Percentiles rank a stretch among this genome's conserved stretches.
Conservation (phyloP, 495 filamentous ascomycete species). For the Aspergillus coremiiformis region DNA sequence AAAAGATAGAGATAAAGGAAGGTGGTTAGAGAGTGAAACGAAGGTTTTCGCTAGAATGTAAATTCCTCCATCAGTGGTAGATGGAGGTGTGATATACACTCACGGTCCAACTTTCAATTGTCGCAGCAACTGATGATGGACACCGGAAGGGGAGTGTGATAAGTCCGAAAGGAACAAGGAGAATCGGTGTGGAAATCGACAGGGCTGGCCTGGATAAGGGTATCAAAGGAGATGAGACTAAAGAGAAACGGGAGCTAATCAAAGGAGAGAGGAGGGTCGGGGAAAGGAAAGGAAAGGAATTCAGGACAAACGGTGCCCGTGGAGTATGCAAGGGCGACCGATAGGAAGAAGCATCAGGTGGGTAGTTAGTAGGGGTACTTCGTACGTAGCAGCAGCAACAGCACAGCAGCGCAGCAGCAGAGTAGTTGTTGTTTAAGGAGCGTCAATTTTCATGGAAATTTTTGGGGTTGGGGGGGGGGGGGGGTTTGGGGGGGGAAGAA, state of each 20-base stretch:
- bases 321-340: not conserved
- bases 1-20: not conserved
- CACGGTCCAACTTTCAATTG: not conserved
- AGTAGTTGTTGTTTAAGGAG: not conserved
- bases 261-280: conserved; percentile 10
- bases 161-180: conserved; percentile 3
- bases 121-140: conserved; percentile 2
- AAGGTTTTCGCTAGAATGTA: conserved; percentile 6
- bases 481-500: too few species aligned
- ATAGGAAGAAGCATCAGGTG: not conserved
- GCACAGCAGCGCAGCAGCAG: not conserved
- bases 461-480: not conserved
- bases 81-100: not conserved
- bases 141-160: not conserved
- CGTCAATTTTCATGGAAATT: not conserved
- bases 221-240: conserved; percentile 3
- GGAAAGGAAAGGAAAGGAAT: conserved; percentile 6
- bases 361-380: not conserved
- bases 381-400: not conserved
- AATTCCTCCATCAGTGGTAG: conserved; percentile 19
- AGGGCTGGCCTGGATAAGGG: not conserved
- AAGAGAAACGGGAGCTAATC: conserved; percentile 5
- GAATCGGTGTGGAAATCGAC: conserved; percentile 1
- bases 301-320: not conserved
- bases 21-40: not conserved